Evolutionary conservation across 805 yeast species (phyloP), one percentile per base, ranked within the genome.

Genomic region (Kazachstania kunashirensis): DNA sequence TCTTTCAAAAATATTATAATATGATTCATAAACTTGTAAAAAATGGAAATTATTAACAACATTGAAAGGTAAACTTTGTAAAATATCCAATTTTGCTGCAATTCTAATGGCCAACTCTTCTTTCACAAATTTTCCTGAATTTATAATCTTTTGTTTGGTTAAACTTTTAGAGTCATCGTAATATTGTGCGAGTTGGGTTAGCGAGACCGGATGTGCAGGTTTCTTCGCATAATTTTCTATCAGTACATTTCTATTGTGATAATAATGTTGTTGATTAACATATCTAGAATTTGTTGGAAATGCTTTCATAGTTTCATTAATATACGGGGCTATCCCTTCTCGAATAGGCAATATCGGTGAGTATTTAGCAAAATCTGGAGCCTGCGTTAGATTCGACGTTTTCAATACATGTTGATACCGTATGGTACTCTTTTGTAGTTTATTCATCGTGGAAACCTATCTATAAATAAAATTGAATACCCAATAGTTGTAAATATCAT

Each of bases 141-240:
- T 67, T 9, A 89, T 63, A 34, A 89, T 68, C 61, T 88, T 86
- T 25, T 79, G 84, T 45, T 74, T 75, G 11, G 85, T 82, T 35
- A 89, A 59, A 24, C 71, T 72, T n/a, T 49, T 44, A 2, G 61
- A 55, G 39, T 57, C 58, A 48, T 79, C 79, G 32, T 96, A 96
- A 54, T 81, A 89, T 29, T 85, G 85, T 2, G 96, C 95, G 46
- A 89, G 61, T 50, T 89, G 96, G 36, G 84, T 67, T n/a, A 92
- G 58, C 1, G 95, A 79, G 16, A 89, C 94, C 0, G 97, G 95
- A 55, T 84, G 85, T 0, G 95, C 88, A n/a, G 63, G 54, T 44
- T 76, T 72, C 34, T 71, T 65, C 29, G 51, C 39, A 39, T 54
- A 57, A 29, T 52, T 49, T 19, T 50, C 40, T 14, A 53, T 35